Percentiles rank a stretch among this genome's conserved stretches.
These are phyloP conservation scores for Spathaspora passalidarum DNA, from an alignment of 805 yeast species.

Conservation along the genomic window DNA sequence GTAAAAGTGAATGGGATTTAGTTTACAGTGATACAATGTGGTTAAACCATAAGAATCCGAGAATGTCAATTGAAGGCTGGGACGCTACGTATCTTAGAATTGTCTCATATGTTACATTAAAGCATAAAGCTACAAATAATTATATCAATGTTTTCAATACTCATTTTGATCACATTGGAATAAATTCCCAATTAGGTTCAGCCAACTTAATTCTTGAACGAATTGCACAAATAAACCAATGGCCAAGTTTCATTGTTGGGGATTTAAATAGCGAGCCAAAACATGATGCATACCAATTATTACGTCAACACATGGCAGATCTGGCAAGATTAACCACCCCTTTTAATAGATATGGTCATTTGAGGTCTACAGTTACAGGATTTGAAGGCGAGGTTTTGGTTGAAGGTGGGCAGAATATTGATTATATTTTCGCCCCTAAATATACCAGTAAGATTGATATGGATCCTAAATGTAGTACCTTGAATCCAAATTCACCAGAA, in stretches of 20 bases:
- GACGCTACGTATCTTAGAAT: conserved; percentile 35
- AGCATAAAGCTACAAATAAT: conserved; percentile 22
- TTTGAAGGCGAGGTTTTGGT: conserved; percentile 24
- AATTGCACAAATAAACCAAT: conserved; percentile 21
- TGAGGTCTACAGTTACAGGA: conserved; percentile 29
- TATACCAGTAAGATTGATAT: conserved; percentile 15
- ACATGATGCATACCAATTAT: conserved; percentile 16
- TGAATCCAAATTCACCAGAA: conserved; percentile 5
- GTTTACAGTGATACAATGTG: conserved; percentile 28
- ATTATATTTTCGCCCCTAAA: conserved; percentile 29
- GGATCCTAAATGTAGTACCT: conserved; percentile 12
- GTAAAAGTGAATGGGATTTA: conserved; percentile 26
- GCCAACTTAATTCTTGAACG: conserved; percentile 27
- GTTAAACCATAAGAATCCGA: conserved; percentile 33
- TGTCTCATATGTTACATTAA: conserved; percentile 29
- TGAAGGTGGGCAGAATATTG: conserved; percentile 29
- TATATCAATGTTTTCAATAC: conserved; percentile 33
- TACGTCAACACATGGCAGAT: conserved; percentile 16
- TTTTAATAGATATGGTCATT: conserved; percentile 26
- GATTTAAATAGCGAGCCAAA: conserved; percentile 26
- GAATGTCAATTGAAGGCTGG: conserved; percentile 34
- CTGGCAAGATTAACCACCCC: conserved; percentile 18
- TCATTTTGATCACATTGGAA: conserved; percentile 38
- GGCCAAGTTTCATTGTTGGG: conserved; percentile 33
- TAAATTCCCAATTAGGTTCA: conserved; percentile 25